These are phyloP conservation scores for Auriscalpium vulgare DNA, from an alignment of 768 basidiomycete genomes.

Conservation along the genomic window DNA sequence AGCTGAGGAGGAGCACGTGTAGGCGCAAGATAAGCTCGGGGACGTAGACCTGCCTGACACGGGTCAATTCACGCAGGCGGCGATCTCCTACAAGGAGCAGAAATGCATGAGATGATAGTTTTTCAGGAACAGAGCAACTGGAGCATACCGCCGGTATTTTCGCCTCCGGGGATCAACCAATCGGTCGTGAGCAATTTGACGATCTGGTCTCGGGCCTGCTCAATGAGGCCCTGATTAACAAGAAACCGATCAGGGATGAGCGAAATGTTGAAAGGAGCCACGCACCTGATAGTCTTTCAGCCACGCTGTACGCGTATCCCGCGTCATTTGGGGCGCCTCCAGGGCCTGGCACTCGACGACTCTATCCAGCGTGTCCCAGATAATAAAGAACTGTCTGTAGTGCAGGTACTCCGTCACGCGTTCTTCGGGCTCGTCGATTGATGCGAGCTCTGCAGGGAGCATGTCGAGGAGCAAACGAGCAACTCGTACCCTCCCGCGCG, in stretches of 20 bases:
- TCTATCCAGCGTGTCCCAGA: constrained; percentile 59
- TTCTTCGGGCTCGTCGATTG: constrained; percentile 61
- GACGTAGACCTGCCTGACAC: constrained; percentile 83
- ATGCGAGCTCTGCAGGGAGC: constrained; percentile 56
- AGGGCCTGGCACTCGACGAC: constrained; percentile 54
- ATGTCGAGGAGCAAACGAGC: constrained; percentile 52
- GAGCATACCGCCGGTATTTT: constrained; percentile 13
- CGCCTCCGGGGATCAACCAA: constrained; percentile 60
- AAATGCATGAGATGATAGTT: background rate
- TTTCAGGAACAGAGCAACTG: too few species aligned
- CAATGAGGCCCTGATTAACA: constrained; percentile 42
- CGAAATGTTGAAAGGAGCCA: background rate
- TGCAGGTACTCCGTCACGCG: constrained; percentile 69
- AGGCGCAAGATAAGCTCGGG: constrained; percentile 86
- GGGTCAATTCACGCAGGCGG: constrained; percentile 57
- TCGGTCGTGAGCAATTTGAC: constrained; percentile 67
- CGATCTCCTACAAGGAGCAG: constrained; percentile 33
- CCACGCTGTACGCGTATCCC: constrained; percentile 55
- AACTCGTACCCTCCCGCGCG: constrained; percentile 63
- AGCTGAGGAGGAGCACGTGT: constrained; percentile 62
- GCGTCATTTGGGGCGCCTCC: constrained; percentile 48
- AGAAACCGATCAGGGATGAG: background rate
- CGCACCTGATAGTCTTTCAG: constrained; percentile 55
- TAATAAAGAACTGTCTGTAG: constrained; percentile 70
- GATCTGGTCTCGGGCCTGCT: constrained; percentile 57